Percentiles rank a stretch among this genome's conserved stretches.
These are phyloP conservation scores for Saccharomyces uvarum DNA, from an alignment of 1,139 yeast genomes.

Conservation along the genomic window DNA sequence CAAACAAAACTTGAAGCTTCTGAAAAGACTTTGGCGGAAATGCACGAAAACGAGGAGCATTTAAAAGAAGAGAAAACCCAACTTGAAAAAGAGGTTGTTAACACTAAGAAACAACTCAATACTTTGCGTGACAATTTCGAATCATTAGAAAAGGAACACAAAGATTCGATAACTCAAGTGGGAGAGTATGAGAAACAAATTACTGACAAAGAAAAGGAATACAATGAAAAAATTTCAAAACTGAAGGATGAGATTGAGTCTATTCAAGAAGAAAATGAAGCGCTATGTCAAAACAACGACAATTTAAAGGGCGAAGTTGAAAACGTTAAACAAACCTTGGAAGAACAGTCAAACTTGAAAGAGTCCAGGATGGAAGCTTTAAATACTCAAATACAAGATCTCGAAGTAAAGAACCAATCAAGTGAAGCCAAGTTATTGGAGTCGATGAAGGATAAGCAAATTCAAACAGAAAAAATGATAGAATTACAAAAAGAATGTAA, in stretches of 20 bases:
- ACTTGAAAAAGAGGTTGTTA: background rate
- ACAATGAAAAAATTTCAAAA: background rate
- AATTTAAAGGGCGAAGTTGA: background rate
- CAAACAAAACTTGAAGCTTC: conserved; percentile 3
- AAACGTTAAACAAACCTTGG: conserved; percentile 1
- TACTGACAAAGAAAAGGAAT: background rate
- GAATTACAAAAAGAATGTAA: background rate
- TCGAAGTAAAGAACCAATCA: conserved; percentile 7
- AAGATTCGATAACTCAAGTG: background rate
- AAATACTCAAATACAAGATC: conserved; percentile 2
- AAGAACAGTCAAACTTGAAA: background rate
- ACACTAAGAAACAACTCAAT: background rate
- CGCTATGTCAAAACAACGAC: background rate
- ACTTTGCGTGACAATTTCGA: background rate
- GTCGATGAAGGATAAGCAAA: background rate
- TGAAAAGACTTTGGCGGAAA: conserved; percentile 8
- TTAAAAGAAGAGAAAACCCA: conserved; percentile 2
- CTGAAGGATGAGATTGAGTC: background rate
- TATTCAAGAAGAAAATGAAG: background rate
- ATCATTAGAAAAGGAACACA: background rate
- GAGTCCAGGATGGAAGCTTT: background rate
- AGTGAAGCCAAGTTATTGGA: background rate
- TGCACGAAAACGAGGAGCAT: conserved; percentile 1
- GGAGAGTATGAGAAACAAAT: background rate
- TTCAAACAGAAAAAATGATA: conserved; percentile 1